A percentile compares a stretch with the other conserved stretches of the same genome.
Evolutionary conservation across 345 rosid species (phyloP).

Genomic region (Heritiera littoralis): DNA sequence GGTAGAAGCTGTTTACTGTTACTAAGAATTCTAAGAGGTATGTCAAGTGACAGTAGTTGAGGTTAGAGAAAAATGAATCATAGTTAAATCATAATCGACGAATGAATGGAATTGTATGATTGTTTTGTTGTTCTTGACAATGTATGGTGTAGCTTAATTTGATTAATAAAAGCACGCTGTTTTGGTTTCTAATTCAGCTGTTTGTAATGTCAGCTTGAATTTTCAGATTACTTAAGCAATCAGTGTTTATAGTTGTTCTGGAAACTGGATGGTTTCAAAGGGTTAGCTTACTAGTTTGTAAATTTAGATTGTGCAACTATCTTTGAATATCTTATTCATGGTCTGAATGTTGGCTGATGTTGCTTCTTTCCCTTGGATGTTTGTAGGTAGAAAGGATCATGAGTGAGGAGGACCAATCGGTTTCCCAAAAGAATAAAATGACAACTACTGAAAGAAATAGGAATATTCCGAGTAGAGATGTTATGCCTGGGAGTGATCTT

Average conservation of each 20-base stretch:
- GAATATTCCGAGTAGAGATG: conserved; percentile 35
- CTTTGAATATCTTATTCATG: background rate
- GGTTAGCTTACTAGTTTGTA: background rate
- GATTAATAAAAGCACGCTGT: background rate
- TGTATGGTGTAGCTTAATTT: background rate
- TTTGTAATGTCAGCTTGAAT: background rate
- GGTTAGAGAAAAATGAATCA: background rate
- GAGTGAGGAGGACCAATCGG: conserved; percentile 27
- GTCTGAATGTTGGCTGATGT: conserved; percentile 7
- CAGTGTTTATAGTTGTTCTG: background rate
- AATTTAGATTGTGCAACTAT: background rate
- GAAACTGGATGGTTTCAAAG: background rate
- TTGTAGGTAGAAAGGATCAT: conserved; percentile 15
- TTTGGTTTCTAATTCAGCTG: background rate
- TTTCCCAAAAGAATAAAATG: conserved; percentile 25
- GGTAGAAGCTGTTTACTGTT: no score
- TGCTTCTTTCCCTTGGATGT: background rate
- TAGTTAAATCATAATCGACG: background rate
- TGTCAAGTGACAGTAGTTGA: background rate
- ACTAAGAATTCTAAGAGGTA: background rate
- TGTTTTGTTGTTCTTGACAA: background rate
- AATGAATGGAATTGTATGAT: background rate
- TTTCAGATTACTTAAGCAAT: background rate
- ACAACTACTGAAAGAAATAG: conserved; percentile 38
- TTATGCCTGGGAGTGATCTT: conserved; percentile 50